Conservation (phyloP, 2,329 filamentous ascomycete species). For the Hypomyces perniciosus region DNA sequence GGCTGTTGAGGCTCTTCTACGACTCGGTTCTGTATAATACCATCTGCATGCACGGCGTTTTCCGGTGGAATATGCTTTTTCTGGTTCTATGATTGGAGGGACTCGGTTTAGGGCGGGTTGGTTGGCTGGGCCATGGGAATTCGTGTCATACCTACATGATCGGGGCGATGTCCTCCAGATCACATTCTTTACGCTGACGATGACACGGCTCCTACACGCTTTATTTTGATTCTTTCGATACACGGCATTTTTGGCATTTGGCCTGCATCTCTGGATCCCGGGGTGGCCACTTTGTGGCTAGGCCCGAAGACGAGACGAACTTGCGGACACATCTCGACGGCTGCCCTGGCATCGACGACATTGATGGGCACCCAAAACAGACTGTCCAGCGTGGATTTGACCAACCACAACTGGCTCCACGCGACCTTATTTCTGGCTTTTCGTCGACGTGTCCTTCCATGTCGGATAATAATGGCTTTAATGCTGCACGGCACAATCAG, state of each 20-base stretch:
- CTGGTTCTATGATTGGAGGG: slow-evolving; percentile 8
- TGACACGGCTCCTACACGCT: slow-evolving; percentile 25
- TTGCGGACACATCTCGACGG: slow-evolving; percentile 1
- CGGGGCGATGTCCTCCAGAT: slow-evolving; percentile 28
- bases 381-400: neutral
- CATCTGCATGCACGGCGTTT: slow-evolving; percentile 51
- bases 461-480: slow-evolving; percentile 5
- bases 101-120: slow-evolving; percentile 19
- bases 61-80: slow-evolving; percentile 14
- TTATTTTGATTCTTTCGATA: slow-evolving; percentile 14
- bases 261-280: slow-evolving; percentile 1
- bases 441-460: slow-evolving; percentile 1
- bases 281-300: slow-evolving; percentile 4
- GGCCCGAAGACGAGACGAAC: slow-evolving; percentile 1
- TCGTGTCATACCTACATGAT: slow-evolving; percentile 26
- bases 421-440: slow-evolving; percentile 1
- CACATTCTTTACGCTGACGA: slow-evolving; percentile 25
- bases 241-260: slow-evolving; percentile 9
- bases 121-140: slow-evolving; percentile 26
- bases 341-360: slow-evolving; percentile 2
- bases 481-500: slow-evolving; percentile 6
- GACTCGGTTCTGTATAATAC: slow-evolving; percentile 72
- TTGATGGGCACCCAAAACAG: slow-evolving; percentile 1
- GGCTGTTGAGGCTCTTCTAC: slow-evolving; percentile 73
- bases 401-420: neutral